Evolutionary conservation across 2,329 filamentous ascomycete genomes (phyloP).

Genomic region (Ascocoryne sarcoides): DNA sequence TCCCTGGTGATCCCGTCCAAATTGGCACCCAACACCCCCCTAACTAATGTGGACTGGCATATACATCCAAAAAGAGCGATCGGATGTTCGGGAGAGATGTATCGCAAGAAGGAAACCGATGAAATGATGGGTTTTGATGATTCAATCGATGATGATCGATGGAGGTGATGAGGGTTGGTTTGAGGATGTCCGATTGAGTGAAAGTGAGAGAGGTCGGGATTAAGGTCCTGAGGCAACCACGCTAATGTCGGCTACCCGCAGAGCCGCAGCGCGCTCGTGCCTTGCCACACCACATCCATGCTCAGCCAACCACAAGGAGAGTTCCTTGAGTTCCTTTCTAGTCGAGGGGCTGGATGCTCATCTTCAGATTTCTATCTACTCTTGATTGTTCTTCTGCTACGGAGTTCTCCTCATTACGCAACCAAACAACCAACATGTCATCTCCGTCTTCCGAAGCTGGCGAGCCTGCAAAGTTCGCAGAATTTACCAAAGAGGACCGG

Average conservation of each 20-base stretch:
- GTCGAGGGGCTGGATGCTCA: not conserved
- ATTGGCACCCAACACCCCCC: not conserved
- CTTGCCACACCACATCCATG: not conserved
- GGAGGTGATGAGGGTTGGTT: too few species aligned
- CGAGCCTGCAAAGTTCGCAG: constrained; percentile 22
- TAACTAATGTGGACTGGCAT: not conserved
- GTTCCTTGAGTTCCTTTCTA: not conserved
- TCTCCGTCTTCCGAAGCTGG: constrained; percentile 4
- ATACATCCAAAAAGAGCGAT: too few species aligned
- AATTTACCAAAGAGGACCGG: constrained; percentile 66
- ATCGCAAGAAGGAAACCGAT: too few species aligned
- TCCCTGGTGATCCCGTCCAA: not conserved
- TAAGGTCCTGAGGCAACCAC: not conserved
- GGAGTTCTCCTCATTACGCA: too few species aligned
- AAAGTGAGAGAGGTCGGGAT: not conserved
- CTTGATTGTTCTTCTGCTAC: not conserved
- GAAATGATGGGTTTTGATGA: too few species aligned
- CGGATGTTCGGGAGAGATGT: too few species aligned
- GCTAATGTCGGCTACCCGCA: constrained; percentile 24
- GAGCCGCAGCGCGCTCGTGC: constrained; percentile 18
- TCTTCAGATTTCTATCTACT: too few species aligned
- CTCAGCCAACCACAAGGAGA: not conserved
- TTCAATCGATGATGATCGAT: too few species aligned
- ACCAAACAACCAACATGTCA: constrained; percentile 1
- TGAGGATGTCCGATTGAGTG: too few species aligned